Percentiles rank a stretch among this genome's conserved stretches.
These are phyloP conservation scores for Epichloe festucae DNA, from an alignment of 2,329 filamentous ascomycete genomes.

Conservation along the genomic window DNA sequence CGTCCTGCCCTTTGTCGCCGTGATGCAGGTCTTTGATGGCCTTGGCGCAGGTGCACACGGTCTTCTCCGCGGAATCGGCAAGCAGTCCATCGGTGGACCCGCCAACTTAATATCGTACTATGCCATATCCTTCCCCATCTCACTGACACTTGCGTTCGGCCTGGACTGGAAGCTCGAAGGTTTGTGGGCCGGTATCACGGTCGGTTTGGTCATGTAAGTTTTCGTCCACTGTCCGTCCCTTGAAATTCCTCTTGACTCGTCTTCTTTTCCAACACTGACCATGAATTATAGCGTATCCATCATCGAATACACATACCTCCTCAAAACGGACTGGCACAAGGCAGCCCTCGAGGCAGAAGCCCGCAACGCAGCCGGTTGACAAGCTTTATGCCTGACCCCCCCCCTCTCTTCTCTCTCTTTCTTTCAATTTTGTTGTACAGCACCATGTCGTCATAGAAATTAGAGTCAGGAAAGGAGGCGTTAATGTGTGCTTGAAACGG, in stretches of 20 bases:
- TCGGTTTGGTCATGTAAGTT: constrained; percentile 53
- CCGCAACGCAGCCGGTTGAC: constrained; percentile 34
- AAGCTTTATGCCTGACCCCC: too few species aligned
- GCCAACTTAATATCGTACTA: constrained; percentile 84
- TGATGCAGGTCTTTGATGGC: constrained; percentile 84
- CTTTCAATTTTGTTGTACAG: too few species aligned
- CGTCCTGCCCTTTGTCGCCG: constrained; percentile 67
- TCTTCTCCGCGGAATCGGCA: constrained; percentile 72
- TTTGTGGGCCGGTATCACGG: constrained; percentile 65
- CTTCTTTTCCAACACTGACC: constrained; percentile 6
- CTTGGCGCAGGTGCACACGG: constrained; percentile 71
- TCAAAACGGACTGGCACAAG: constrained; percentile 38
- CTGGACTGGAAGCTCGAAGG: constrained; percentile 66
- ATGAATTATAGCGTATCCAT: constrained; percentile 28
- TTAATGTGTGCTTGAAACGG: too few species aligned
- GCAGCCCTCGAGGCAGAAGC: constrained; percentile 39
- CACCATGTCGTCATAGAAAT: too few species aligned
- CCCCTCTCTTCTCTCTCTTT: too few species aligned
- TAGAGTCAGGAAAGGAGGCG: too few species aligned
- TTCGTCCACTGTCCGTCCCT: not conserved
- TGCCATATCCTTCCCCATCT: constrained; percentile 69
- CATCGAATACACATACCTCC: constrained; percentile 41
- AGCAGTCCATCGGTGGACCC: constrained; percentile 82
- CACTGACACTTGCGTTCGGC: constrained; percentile 65
- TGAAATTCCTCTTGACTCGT: not conserved